These are phyloP conservation scores for Pichia membranifaciens DNA, from an alignment of 805 yeast genomes.

Conservation along the genomic window DNA sequence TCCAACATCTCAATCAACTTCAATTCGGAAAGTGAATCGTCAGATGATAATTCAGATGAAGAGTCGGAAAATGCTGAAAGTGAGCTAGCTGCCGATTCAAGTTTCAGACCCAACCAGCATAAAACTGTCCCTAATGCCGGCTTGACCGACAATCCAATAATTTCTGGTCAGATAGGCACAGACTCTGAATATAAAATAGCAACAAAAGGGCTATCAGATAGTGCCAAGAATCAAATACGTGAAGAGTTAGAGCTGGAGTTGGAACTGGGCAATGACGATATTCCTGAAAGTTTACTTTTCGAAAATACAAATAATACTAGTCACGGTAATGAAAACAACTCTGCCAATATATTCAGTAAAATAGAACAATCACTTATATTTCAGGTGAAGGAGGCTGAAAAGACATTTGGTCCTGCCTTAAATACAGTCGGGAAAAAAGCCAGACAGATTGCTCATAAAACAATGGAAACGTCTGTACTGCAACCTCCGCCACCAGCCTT, in stretches of 20 bases:
- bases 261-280: slow-evolving; percentile 24
- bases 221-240: slow-evolving; percentile 17
- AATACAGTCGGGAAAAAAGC: slow-evolving; percentile 25
- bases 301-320: background rate
- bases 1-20: slow-evolving; percentile 22
- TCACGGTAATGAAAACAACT: background rate
- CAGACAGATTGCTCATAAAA: slow-evolving; percentile 23
- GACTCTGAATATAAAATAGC: background rate
- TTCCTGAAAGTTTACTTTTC: slow-evolving; percentile 6
- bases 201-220: background rate
- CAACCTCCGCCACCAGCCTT: slow-evolving; percentile 13
- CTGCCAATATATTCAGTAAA: slow-evolving; percentile 1
- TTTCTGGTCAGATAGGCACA: background rate
- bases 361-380: slow-evolving; percentile 18
- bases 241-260: slow-evolving; percentile 20
- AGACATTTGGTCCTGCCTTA: slow-evolving; percentile 18
- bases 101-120: background rate
- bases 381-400: slow-evolving; percentile 17
- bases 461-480: slow-evolving; percentile 15
- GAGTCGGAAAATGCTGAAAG: background rate
- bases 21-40: slow-evolving; percentile 24
- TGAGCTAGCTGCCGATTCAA: background rate
- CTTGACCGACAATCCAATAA: background rate
- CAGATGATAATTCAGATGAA: slow-evolving; percentile 2
- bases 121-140: background rate